Evolutionary conservation across 441 rosid species (phyloP).

Genomic region (Populus trichocarpa): DNA sequence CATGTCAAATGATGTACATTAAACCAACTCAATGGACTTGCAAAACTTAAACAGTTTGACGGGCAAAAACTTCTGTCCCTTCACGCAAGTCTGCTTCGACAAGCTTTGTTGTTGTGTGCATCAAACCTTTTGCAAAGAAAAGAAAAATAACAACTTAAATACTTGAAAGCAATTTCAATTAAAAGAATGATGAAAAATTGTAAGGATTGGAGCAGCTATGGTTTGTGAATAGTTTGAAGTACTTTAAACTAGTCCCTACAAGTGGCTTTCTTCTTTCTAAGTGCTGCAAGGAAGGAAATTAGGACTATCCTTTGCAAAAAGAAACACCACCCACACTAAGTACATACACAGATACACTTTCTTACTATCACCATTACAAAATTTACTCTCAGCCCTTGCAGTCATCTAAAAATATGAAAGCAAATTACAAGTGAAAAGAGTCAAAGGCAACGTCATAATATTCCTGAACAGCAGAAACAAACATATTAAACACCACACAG

Average conservation of each 20-base stretch:
- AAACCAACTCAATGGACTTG: constrained; percentile 35
- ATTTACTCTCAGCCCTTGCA: background rate
- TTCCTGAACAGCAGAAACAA: constrained; percentile 13
- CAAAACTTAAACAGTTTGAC: constrained; percentile 37
- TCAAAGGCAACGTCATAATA: background rate
- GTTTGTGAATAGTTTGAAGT: constrained; percentile 3
- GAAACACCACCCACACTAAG: background rate
- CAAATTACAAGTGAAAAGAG: background rate
- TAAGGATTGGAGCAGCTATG: constrained; percentile 5
- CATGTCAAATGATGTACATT: constrained; percentile 29
- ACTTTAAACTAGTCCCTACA: background rate
- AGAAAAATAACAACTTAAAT: constrained; percentile 34
- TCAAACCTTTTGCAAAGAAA: constrained; percentile 38
- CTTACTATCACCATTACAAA: background rate
- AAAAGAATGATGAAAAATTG: constrained; percentile 14
- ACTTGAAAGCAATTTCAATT: constrained; percentile 14
- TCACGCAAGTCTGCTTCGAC: constrained; percentile 38
- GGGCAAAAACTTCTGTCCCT: constrained; percentile 37
- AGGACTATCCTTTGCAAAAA: background rate
- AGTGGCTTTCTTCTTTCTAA: background rate
- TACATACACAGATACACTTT: too few relatives aligned
- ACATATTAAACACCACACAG: constrained; percentile 7
- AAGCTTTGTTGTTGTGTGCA: constrained; percentile 34
- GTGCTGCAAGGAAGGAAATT: background rate
- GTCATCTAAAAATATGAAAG: background rate